phyloP scores from a whole-genome alignment of 768 basidiomycete species.

The Tylopilus vinaceipallidus region DNA sequence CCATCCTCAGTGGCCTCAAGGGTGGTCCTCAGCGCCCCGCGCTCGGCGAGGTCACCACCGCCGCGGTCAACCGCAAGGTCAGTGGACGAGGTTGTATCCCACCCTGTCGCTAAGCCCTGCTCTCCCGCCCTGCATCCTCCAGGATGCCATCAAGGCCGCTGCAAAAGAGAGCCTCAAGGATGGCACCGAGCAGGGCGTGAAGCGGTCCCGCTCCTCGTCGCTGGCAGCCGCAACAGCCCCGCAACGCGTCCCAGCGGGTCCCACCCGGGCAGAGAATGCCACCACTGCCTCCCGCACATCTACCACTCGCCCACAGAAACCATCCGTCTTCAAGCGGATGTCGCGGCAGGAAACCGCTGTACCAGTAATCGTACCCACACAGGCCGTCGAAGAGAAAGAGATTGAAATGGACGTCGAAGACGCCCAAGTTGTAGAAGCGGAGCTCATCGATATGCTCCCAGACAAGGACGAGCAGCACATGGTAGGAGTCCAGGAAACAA shows the following conservation, averaged over 20 bases:
- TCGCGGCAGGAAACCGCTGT: conserved; percentile 41
- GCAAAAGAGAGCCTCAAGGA: conserved; percentile 64
- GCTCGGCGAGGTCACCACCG: conserved; percentile 78
- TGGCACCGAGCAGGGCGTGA: conserved; percentile 45
- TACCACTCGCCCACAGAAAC: conserved; percentile 24
- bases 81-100: conserved; percentile 20
- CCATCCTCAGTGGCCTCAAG: conserved; percentile 46
- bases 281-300: conserved; percentile 40
- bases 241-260: conserved; percentile 70
- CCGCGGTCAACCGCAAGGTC: conserved; percentile 77
- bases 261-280: conserved; percentile 47
- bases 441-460: conserved; percentile 37
- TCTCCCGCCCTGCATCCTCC: conserved; percentile 10
- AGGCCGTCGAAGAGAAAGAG: conserved; percentile 45
- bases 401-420: conserved; percentile 65
- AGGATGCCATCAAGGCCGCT: conserved; percentile 43
- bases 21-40: conserved; percentile 62
- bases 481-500: conserved; percentile 45
- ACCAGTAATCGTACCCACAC: conserved; percentile 40
- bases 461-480: conserved; percentile 66
- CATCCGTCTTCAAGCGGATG: conserved; percentile 41
- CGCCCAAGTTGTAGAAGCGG: conserved; percentile 37
- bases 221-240: conserved; percentile 57
- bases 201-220: conserved; percentile 65
- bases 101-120: not conserved